Conservation (phyloP, 352 stramenopile genomes). For the Pythium periplocum region DNA sequence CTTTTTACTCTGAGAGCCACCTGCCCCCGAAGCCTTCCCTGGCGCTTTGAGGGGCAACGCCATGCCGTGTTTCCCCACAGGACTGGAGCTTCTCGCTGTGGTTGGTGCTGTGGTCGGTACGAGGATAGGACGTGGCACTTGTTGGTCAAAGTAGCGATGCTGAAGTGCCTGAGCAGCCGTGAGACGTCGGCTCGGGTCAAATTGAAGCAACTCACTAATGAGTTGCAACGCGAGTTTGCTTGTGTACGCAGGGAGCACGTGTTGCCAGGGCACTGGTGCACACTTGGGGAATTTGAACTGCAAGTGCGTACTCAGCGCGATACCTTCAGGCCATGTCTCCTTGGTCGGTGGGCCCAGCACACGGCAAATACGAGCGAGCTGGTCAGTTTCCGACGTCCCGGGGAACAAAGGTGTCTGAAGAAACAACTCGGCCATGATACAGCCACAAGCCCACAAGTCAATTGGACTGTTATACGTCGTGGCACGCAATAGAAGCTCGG, state of each 20-base stretch:
- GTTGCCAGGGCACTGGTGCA: constrained; percentile 49
- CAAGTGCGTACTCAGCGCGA: constrained; percentile 85
- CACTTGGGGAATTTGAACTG: constrained; percentile 92
- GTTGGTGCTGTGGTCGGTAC: not conserved
- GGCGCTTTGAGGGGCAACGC: constrained; percentile 18
- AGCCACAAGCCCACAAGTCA: constrained; percentile 81
- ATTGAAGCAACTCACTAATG: constrained; percentile 88
- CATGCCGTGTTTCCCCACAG: not conserved
- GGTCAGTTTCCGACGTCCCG: constrained; percentile 92
- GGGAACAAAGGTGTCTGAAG: constrained; percentile 67
- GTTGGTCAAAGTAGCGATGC: constrained; percentile 90
- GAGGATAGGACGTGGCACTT: constrained; percentile 37
- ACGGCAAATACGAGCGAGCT: constrained; percentile 94
- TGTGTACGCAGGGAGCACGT: constrained; percentile 66
- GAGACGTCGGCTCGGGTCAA: constrained; percentile 84
- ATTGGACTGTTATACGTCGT: constrained; percentile 76
- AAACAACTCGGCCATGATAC: constrained; percentile 78
- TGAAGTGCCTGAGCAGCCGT: constrained; percentile 89
- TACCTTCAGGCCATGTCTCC: constrained; percentile 88
- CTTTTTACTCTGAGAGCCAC: too few relatives aligned
- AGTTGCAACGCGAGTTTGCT: constrained; percentile 70
- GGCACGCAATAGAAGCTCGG: constrained; percentile 57
- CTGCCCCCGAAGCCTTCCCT: too few relatives aligned
- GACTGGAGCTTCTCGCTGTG: too few relatives aligned
- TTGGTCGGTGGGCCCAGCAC: constrained; percentile 89